Conservation (phyloP, 2,329 filamentous ascomycete species). For the Pseudophaeomoniella oleicola region DNA sequence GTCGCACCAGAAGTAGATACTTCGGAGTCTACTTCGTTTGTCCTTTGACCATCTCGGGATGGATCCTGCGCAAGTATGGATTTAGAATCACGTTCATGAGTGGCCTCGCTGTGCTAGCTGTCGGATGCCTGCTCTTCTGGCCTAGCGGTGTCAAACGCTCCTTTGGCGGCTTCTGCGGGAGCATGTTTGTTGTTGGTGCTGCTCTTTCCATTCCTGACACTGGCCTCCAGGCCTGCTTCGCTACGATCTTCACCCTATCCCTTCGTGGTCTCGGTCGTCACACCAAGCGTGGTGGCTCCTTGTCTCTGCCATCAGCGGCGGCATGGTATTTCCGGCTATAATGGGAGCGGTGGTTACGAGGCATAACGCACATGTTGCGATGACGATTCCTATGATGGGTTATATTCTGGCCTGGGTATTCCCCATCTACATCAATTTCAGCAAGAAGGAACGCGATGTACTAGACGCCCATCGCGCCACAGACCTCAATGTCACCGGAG, state of each 20-base stretch:
- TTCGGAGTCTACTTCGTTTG: slow-evolving; percentile 29
- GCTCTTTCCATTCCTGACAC: slow-evolving; percentile 43
- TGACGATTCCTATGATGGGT: slow-evolving; percentile 14
- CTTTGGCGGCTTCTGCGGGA: slow-evolving; percentile 46
- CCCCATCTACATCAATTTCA: slow-evolving; percentile 15
- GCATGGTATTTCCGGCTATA: slow-evolving; percentile 54
- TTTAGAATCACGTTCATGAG: slow-evolving; percentile 30
- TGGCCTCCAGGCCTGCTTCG: slow-evolving; percentile 42
- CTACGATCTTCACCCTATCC: slow-evolving; percentile 59
- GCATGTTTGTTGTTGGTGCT: slow-evolving; percentile 40
- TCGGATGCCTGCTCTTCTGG: slow-evolving; percentile 46
- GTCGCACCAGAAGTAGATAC: no score
- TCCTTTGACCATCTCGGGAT: slow-evolving; percentile 16
- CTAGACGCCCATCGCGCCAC: slow-evolving; percentile 14
- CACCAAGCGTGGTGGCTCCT: slow-evolving; percentile 57
- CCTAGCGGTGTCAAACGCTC: slow-evolving; percentile 39
- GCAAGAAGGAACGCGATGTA: slow-evolving; percentile 9
- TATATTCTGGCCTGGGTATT: slow-evolving; percentile 13
- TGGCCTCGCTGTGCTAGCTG: slow-evolving; percentile 39
- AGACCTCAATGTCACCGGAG: slow-evolving; percentile 2
- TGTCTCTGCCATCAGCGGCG: slow-evolving; percentile 51
- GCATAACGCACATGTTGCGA: slow-evolving; percentile 12
- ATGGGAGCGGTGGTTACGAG: slow-evolving; percentile 35
- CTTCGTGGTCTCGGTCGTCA: slow-evolving; percentile 57
- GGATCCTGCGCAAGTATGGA: slow-evolving; percentile 33